Percentiles rank a stretch among this genome's conserved stretches.
Conservation (phyloP, 176 grass and related monocot species). For the Aegilops umbellulata region DNA sequence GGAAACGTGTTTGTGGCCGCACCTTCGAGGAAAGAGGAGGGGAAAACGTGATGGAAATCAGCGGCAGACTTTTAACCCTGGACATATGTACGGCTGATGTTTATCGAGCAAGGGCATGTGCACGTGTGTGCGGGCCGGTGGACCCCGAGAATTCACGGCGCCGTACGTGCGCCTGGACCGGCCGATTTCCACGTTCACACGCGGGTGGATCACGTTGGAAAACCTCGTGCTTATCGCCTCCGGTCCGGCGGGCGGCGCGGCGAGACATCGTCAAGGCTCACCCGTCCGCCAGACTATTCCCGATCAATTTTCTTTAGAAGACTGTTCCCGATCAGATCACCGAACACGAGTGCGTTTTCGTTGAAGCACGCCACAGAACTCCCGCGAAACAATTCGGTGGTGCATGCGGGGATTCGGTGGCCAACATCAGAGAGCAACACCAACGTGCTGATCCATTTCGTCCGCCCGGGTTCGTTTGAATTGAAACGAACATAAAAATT, state of each 20-base stretch:
- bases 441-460: too few relatives aligned
- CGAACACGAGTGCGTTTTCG: neutral
- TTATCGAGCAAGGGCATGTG: neutral
- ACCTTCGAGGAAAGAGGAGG: too few relatives aligned
- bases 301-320: too few relatives aligned
- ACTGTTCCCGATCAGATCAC: too few relatives aligned
- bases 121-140: conserved; percentile 3
- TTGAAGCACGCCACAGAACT: neutral
- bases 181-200: neutral
- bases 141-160: neutral
- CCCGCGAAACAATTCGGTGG: neutral
- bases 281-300: neutral
- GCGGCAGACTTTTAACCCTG: neutral
- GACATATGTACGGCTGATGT: neutral
- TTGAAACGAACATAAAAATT: too few relatives aligned
- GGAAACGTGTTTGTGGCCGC: neutral
- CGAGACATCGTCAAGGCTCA: neutral
- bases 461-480: too few relatives aligned
- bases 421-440: too few relatives aligned
- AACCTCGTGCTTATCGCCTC: conserved; percentile 13
- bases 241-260: neutral
- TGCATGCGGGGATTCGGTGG: too few relatives aligned
- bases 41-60: neutral
- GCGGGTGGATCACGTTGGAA: neutral
- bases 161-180: neutral